Percentiles rank a stretch among this genome's conserved stretches.
Conservation (phyloP, 2,329 filamentous ascomycete genomes). For the Colletotrichum sansevieriae region DNA sequence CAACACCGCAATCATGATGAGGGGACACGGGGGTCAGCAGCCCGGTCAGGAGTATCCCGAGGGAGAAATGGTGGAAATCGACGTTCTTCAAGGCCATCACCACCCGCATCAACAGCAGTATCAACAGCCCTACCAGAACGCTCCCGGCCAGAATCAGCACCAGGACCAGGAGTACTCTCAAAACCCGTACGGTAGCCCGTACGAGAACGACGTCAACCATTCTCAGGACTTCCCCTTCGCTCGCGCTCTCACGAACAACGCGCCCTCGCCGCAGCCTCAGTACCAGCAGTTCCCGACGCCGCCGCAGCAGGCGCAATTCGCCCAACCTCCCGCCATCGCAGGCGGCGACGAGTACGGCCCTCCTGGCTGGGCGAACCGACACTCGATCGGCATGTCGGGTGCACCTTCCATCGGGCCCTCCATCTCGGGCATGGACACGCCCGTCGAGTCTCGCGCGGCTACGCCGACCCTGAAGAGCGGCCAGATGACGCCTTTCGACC, state of each 20-base stretch:
- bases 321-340: conserved; percentile 16
- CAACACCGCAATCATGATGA: conserved; percentile 43
- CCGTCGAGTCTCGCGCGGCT: conserved; percentile 45
- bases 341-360: conserved; percentile 38
- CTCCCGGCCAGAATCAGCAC: conserved; percentile 44
- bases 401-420: conserved; percentile 37
- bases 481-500: conserved; percentile 45
- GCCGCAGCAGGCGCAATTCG: conserved; percentile 20
- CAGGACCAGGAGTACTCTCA: conserved; percentile 41
- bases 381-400: conserved; percentile 37
- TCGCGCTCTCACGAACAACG: conserved; percentile 37
- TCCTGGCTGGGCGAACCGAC: conserved; percentile 39
- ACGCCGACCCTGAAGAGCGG: conserved; percentile 49
- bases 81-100: conserved; percentile 46
- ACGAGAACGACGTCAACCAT: conserved; percentile 17
- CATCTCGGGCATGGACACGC: conserved; percentile 42
- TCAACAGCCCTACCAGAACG: conserved; percentile 36
- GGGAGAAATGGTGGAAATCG: conserved; percentile 54
- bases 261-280: conserved; percentile 30
- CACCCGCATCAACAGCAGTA: conserved; percentile 39
- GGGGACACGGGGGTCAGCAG: conserved; percentile 43
- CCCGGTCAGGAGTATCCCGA: conserved; percentile 47
- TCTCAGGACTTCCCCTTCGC: conserved; percentile 25
- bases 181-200: conserved; percentile 11
- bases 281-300: conserved; percentile 27